These are phyloP conservation scores for Suillus paluster DNA, from an alignment of 768 basidiomycete species.

Conservation along the genomic window DNA sequence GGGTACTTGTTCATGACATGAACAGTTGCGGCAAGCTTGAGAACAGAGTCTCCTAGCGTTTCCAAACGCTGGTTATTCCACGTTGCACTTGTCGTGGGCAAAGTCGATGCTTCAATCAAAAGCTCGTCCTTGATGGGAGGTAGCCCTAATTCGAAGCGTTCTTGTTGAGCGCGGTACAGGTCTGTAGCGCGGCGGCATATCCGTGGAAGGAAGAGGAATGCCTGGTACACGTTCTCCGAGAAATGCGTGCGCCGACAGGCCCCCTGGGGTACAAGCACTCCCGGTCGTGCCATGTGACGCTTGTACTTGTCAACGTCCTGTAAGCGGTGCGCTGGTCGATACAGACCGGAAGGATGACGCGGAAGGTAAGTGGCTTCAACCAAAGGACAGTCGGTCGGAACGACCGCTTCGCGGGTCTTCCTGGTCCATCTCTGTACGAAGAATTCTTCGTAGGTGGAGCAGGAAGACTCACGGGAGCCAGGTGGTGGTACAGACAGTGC, in stretches of 20 bases:
- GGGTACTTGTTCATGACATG: slow-evolving; percentile 80
- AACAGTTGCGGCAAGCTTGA: slow-evolving; percentile 76
- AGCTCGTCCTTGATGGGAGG: slow-evolving; percentile 61
- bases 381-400: slow-evolving; percentile 64
- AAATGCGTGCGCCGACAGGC: slow-evolving; percentile 62
- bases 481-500: slow-evolving; percentile 60
- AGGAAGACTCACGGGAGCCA: slow-evolving; percentile 53
- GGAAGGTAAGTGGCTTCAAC: slow-evolving; percentile 56
- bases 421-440: slow-evolving; percentile 59
- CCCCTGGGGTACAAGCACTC: slow-evolving; percentile 44
- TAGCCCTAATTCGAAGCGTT: slow-evolving; percentile 58
- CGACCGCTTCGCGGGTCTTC: slow-evolving; percentile 44
- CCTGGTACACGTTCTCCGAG: slow-evolving; percentile 49
- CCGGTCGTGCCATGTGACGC: slow-evolving; percentile 27
- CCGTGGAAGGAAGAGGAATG: slow-evolving; percentile 65
- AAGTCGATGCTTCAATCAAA: slow-evolving; percentile 75
- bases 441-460: slow-evolving; percentile 61
- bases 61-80: slow-evolving; percentile 88
- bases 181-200: slow-evolving; percentile 70
- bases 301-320: slow-evolving; percentile 31
- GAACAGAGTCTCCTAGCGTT: slow-evolving; percentile 84
- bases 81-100: slow-evolving; percentile 64
- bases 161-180: slow-evolving; percentile 59
- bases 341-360: slow-evolving; percentile 46
- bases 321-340: slow-evolving; percentile 35